Conservation (phyloP, 345 rosid species). For the Toxicodendron radicans region DNA sequence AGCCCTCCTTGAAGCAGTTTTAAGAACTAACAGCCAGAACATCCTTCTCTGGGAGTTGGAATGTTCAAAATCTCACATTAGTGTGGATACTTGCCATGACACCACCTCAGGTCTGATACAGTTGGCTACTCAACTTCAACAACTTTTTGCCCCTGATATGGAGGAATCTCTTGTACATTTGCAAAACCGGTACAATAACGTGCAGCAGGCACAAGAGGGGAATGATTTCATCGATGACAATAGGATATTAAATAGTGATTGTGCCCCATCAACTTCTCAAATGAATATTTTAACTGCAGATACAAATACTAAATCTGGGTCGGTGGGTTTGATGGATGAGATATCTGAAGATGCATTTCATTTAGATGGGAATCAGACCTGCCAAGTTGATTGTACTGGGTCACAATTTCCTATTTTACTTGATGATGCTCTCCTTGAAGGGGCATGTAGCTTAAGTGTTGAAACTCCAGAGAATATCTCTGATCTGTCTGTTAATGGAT, state of each 20-base stretch:
- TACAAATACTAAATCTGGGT: constrained; percentile 28
- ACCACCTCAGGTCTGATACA: constrained; percentile 73
- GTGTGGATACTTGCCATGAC: constrained; percentile 82
- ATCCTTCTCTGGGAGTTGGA: constrained; percentile 79
- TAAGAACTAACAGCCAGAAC: constrained; percentile 54
- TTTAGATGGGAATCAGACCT: constrained; percentile 41
- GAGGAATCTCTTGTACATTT: constrained; percentile 86
- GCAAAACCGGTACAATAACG: constrained; percentile 79
- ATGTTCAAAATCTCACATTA: constrained; percentile 64
- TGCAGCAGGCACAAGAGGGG: constrained; percentile 51
- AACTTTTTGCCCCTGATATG: constrained; percentile 81
- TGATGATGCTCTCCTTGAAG: constrained; percentile 44
- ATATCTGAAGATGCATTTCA: constrained; percentile 73
- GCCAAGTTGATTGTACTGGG: constrained; percentile 40
- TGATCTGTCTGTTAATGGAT: constrained; percentile 39
- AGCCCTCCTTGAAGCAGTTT: constrained; percentile 61
- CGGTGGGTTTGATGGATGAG: constrained; percentile 71
- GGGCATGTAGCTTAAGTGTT: constrained; percentile 36
- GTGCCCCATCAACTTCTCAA: constrained; percentile 40
- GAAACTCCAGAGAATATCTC: constrained; percentile 40
- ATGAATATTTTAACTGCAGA: constrained; percentile 32
- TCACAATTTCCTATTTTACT: constrained; percentile 31
- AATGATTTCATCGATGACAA: constrained; percentile 39
- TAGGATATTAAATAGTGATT: constrained; percentile 26
- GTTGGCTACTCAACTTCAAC: constrained; percentile 79